Percentiles rank a stretch among this genome's conserved stretches.
These are phyloP conservation scores for Globisporangium abappressorium DNA, from an alignment of 352 stramenopile genomes.

Conservation along the genomic window DNA sequence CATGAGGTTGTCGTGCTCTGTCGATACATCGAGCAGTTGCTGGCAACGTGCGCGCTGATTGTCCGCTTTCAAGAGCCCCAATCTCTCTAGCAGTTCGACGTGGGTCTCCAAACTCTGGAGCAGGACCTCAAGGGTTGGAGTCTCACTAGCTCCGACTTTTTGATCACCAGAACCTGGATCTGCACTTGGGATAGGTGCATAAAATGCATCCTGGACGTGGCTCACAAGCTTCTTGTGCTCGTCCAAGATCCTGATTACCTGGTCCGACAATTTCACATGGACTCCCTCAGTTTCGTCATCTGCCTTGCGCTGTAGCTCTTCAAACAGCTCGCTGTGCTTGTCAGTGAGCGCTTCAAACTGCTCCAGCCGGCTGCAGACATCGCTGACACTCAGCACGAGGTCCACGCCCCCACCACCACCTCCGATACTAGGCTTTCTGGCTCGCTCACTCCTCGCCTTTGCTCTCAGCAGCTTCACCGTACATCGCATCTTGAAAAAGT, in stretches of 20 bases:
- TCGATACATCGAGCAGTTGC: not conserved
- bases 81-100: not conserved
- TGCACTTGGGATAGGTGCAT: not conserved
- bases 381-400: conserved; percentile 18
- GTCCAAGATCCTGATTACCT: not conserved
- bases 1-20: conserved; percentile 6
- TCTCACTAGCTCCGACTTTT: not conserved
- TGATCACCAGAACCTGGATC: not conserved
- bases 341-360: conserved; percentile 25
- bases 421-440: not conserved
- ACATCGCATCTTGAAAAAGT: conserved; percentile 34
- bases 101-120: not conserved
- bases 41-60: not conserved
- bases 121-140: not conserved
- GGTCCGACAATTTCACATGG: conserved; percentile 1
- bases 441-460: too few relatives aligned
- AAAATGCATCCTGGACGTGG: not conserved
- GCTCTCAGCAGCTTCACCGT: not conserved
- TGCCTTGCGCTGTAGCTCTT: not conserved
- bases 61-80: conserved; percentile 4
- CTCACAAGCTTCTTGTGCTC: not conserved
- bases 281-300: not conserved
- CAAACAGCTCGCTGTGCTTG: conserved; percentile 1
- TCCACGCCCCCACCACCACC: not conserved
- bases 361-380: conserved; percentile 24